Base-by-base conservation (phyloP, 495 filamentous ascomycete genomes). In the Penicillium maclennaniae region DNA sequence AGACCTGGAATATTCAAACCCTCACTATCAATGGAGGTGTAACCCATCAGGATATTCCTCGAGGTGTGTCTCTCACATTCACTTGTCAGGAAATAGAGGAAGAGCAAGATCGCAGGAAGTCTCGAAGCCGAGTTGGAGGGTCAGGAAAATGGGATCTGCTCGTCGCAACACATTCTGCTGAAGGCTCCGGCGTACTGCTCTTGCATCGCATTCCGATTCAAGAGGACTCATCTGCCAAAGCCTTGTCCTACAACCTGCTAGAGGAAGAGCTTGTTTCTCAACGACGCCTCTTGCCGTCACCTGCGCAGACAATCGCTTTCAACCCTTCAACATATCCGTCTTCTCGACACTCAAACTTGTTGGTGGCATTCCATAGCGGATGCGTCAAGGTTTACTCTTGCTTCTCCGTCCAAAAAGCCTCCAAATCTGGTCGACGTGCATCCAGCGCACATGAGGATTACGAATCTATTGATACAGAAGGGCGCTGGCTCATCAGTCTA, bases 301-400 rank as follows among this genome's bases (percentile, higher is more conserved):
- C 86, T 1, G 83, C 87, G 7, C 78, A 76, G 45, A 79, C 71
- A 9, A 81, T 95, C 47, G 71, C 81, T 1, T 96, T 96, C 70
- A 93, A 89, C 62, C 83, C 88, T 8, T 79, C 81, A 0, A 38
- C 77, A 62, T 76, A 77, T 69, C 65, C 87, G 60, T 63, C 86
- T 69, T 56, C 65, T 8, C 75, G 80, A 17, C 81, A 85, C 57
- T 76, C 81, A 0, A 77, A 76, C 21, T 72, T 96, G 31, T 72
- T 95, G 12, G 75, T 89, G 9, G 78, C 85, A 14, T 85, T 89
- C 39, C 71, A 80, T 3, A 77, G 78, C 6, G 87, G 89, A 19
- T 83, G 81, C 21, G 85, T 87, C 7, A 83, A 91, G 43, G 77
- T 95, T 27, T 83, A 80, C 54, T 77, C 81, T 12, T 79, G 74